These are phyloP conservation scores for Emergomyces orientalis DNA, from an alignment of 2,329 filamentous ascomycete genomes.

Conservation along the genomic window DNA sequence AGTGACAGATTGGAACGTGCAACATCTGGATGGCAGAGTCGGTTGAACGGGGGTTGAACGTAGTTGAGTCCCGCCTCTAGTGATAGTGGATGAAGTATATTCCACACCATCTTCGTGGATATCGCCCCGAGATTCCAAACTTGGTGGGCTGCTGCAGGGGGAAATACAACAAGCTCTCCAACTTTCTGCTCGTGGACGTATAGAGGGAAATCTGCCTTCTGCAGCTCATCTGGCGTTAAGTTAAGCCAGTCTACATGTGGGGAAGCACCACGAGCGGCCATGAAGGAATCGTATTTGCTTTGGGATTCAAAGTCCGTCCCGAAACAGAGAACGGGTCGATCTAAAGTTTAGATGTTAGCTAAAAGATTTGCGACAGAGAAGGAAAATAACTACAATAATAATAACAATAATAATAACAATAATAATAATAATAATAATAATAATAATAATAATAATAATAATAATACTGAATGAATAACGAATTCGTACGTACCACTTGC, in stretches of 20 bases:
- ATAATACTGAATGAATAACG: not conserved
- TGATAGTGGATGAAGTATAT: conserved; percentile 29
- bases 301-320: conserved; percentile 29
- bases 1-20: conserved; percentile 24
- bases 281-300: conserved; percentile 27
- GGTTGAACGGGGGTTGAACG: conserved; percentile 29
- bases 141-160: conserved; percentile 30
- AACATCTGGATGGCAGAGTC: conserved; percentile 28
- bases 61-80: conserved; percentile 27
- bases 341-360: conserved; percentile 12
- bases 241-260: conserved; percentile 31
- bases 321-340: conserved; percentile 25
- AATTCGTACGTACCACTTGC: conserved; percentile 20
- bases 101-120: conserved; percentile 31
- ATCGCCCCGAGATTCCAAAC: conserved; percentile 29
- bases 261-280: conserved; percentile 26
- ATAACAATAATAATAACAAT: too few relatives aligned
- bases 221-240: conserved; percentile 22
- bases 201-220: conserved; percentile 28
- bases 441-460: too few relatives aligned
- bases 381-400: not conserved
- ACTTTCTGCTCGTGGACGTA: conserved; percentile 28
- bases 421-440: too few relatives aligned
- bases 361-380: not conserved
- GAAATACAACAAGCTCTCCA: conserved; percentile 30